Evolutionary conservation across 306 rosid genomes (phyloP), one percentile per base, ranked within the genome.

Genomic region (Fragaria vesca): DNA sequence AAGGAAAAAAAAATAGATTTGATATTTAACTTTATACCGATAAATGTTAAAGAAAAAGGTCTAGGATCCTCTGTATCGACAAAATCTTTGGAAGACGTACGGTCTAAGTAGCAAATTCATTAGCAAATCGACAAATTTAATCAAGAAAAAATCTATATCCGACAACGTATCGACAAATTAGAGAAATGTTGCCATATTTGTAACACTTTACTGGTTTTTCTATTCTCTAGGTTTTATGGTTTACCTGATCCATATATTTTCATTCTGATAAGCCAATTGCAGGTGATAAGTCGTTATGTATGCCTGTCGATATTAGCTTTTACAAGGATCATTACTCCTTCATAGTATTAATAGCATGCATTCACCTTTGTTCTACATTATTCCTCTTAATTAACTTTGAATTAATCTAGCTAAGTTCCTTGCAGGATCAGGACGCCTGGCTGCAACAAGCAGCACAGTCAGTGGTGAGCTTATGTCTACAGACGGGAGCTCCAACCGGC

Each of bases 391-490:
- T 21, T 30, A 58, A 13, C 32, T 58, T 11, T 24, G 32, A 28
- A 61, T 11, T 28, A 6, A 65, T 40, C 8, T 6, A 40, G 43
- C 43, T 1, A 3, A 32, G 46, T 34, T 32, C 12, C 24, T 32
- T 65, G 40, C 45, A 34, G 69, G 69, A 34, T 65, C 69, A 2
- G 61, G 28, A 54, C 61, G 28, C 28, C 21, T 54, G 2, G 61
- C 61, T 54, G 61, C 61, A 20, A 20, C 26, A 69, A 32, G 75
- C 82, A 38, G 65, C 70, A 34, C 55, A n/a, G 71, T 55, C 42
- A 72, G 36, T 48, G 43, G 60, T 4, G 73, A 20, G 43, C 34
- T 72, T 42, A 52, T 16, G 68, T 12, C 74, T n/a, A 3, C 80
- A 3, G 28, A 21, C 21, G 43, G 73, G 43, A 34, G 24, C 46